Percentiles rank a stretch among this genome's conserved stretches.
These are phyloP conservation scores for Leccinum incarnatum DNA, from an alignment of 768 basidiomycete species.

Conservation along the genomic window DNA sequence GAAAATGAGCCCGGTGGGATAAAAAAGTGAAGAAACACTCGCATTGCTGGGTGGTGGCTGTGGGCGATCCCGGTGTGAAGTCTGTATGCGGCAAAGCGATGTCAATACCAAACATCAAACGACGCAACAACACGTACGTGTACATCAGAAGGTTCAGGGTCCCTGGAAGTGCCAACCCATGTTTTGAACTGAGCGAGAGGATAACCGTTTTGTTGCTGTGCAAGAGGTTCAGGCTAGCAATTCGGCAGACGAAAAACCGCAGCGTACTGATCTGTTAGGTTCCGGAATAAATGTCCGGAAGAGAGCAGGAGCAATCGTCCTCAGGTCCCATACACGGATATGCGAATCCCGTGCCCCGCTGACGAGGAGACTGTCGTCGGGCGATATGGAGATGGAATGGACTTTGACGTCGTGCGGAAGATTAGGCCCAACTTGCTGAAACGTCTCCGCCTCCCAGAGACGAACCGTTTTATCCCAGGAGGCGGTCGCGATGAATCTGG, in stretches of 20 bases:
- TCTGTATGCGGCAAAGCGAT: not conserved
- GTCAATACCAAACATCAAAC: not conserved
- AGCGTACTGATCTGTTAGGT: conserved; percentile 15
- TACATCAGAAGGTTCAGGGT: not conserved
- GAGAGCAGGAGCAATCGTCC: conserved; percentile 10
- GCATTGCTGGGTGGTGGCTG: not conserved
- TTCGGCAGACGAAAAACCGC: not conserved
- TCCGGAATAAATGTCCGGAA: conserved; percentile 11
- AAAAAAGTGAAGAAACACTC: not conserved
- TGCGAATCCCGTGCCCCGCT: conserved; percentile 16
- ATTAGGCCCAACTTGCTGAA: conserved; percentile 15
- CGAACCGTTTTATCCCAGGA: conserved; percentile 30
- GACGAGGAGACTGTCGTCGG: conserved; percentile 13
- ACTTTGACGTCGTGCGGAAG: conserved; percentile 14
- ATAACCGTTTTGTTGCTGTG: not conserved
- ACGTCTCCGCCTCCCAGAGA: conserved; percentile 24
- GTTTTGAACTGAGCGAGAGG: not conserved
- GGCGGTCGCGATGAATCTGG: conserved; percentile 25
- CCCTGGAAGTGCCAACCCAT: not conserved
- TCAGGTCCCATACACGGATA: conserved; percentile 18
- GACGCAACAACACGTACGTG: not conserved
- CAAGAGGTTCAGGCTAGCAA: not conserved
- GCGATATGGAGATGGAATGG: conserved; percentile 17
- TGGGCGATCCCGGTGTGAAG: not conserved
- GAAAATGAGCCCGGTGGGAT: not conserved